Evolutionary conservation across 2,329 filamentous ascomycete species (phyloP).

Genomic region (Huntiella decipiens): DNA sequence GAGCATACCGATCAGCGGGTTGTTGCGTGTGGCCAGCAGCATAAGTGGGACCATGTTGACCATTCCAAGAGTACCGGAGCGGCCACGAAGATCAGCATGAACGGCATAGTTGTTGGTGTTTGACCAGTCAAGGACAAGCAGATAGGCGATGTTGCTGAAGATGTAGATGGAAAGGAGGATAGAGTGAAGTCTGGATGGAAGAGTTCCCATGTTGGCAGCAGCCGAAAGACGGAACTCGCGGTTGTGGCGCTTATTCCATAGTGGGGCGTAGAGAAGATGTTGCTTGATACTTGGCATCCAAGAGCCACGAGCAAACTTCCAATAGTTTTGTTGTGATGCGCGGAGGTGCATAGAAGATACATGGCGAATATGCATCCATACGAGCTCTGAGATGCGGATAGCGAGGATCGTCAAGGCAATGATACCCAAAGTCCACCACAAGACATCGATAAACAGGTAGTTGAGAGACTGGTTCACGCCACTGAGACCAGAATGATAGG

Average conservation of each 20-base stretch:
- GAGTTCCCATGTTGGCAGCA: constrained; percentile 39
- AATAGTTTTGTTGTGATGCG: constrained; percentile 36
- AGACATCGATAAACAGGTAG: constrained; percentile 33
- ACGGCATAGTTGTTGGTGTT: constrained; percentile 41
- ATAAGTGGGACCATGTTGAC: constrained; percentile 67
- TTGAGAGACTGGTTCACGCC: constrained; percentile 43
- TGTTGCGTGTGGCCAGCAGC: constrained; percentile 57
- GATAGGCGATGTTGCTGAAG: constrained; percentile 42
- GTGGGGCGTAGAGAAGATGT: constrained; percentile 39
- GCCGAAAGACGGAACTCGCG: constrained; percentile 43
- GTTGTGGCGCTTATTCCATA: constrained; percentile 48
- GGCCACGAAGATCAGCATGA: constrained; percentile 41
- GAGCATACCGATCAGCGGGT: constrained; percentile 52
- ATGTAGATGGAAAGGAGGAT: constrained; percentile 38
- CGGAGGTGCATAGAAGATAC: constrained; percentile 37
- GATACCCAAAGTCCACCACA: constrained; percentile 43
- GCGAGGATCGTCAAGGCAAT: constrained; percentile 33
- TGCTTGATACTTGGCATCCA: constrained; percentile 46
- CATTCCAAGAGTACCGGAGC: constrained; percentile 48
- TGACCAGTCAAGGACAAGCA: constrained; percentile 41
- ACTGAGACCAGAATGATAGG: constrained; percentile 35
- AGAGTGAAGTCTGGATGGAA: constrained; percentile 47
- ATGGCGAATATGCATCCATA: constrained; percentile 37
- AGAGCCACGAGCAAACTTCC: constrained; percentile 35
- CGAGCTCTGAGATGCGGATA: constrained; percentile 34